These are phyloP conservation scores for Cyathus striatus DNA, from an alignment of 768 basidiomycete genomes.

Conservation along the genomic window DNA sequence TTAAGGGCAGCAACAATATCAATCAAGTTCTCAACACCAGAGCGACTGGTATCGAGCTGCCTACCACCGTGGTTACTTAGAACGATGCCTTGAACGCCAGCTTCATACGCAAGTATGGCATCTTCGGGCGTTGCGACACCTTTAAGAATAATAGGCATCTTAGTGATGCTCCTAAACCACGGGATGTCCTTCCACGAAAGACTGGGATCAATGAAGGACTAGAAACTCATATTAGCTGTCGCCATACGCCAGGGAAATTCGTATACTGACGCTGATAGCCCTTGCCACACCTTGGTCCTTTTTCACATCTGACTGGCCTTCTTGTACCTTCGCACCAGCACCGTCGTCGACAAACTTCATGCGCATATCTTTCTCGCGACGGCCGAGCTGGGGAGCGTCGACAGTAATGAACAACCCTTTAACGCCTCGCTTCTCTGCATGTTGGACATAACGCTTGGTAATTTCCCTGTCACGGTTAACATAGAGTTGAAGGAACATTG, in stretches of 20 bases:
- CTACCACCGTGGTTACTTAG: slow-evolving; percentile 87
- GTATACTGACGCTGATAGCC: slow-evolving; percentile 76
- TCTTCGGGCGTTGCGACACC: slow-evolving; percentile 67
- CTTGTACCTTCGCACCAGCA: slow-evolving; percentile 52
- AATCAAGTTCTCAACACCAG: slow-evolving; percentile 85
- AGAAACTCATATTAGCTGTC: neutral
- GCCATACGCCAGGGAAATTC: neutral
- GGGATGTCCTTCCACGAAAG: slow-evolving; percentile 81
- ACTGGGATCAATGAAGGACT: slow-evolving; percentile 94
- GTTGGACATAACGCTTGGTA: slow-evolving; percentile 82
- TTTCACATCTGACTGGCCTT: slow-evolving; percentile 56
- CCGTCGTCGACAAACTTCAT: slow-evolving; percentile 85
- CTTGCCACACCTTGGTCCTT: slow-evolving; percentile 89
- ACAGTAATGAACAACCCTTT: slow-evolving; percentile 96
- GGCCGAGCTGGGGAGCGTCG: slow-evolving; percentile 93
- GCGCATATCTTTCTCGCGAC: slow-evolving; percentile 95
- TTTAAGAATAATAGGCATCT: slow-evolving; percentile 87
- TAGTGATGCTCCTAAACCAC: slow-evolving; percentile 79
- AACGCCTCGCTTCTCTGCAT: slow-evolving; percentile 87
- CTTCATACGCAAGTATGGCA: slow-evolving; percentile 79
- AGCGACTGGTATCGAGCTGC: slow-evolving; percentile 76
- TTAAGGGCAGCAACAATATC: slow-evolving; percentile 77
- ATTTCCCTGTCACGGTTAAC: slow-evolving; percentile 88
- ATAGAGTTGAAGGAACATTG: slow-evolving; percentile 83
- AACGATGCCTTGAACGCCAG: slow-evolving; percentile 68